Conservation (phyloP, 257 asterid genomes). For the Rehmannia glutinosa region DNA sequence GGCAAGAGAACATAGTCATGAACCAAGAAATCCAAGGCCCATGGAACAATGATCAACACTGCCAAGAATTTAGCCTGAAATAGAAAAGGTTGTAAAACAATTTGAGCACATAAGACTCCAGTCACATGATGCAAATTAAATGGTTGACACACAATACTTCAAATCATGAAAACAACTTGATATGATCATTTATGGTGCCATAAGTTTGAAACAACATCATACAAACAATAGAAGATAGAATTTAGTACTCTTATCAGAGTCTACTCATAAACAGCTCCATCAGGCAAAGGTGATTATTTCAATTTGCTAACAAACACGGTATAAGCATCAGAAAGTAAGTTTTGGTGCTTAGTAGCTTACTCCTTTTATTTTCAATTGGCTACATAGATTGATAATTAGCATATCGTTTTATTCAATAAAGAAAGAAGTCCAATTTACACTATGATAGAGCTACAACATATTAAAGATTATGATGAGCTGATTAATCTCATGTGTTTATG, state of each 20-base stretch:
- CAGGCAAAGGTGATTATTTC: no score
- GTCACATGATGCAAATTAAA: constrained; percentile 7
- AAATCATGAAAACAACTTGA: neutral
- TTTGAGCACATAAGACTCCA: constrained; percentile 12
- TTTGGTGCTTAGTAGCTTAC: no score
- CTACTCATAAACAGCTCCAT: no score
- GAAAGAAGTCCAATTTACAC: neutral
- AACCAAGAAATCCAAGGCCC: constrained; percentile 80
- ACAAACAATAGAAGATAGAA: neutral
- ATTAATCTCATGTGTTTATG: neutral
- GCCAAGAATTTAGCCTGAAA: constrained; percentile 80
- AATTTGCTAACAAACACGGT: no score
- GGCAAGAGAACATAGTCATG: constrained; percentile 95
- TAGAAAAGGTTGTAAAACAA: constrained; percentile 19
- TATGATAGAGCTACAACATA: neutral
- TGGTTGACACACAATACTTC: neutral
- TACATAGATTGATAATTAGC: neutral
- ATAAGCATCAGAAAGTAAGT: no score
- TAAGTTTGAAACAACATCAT: neutral
- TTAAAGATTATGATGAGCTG: neutral
- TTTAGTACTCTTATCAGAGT: no score
- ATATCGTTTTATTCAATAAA: neutral
- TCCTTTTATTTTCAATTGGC: no score
- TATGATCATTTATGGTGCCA: neutral
- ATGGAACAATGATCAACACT: constrained; percentile 68